Evolutionary conservation across 257 asterid genomes (phyloP).

Genomic region (Catharanthus roseus): DNA sequence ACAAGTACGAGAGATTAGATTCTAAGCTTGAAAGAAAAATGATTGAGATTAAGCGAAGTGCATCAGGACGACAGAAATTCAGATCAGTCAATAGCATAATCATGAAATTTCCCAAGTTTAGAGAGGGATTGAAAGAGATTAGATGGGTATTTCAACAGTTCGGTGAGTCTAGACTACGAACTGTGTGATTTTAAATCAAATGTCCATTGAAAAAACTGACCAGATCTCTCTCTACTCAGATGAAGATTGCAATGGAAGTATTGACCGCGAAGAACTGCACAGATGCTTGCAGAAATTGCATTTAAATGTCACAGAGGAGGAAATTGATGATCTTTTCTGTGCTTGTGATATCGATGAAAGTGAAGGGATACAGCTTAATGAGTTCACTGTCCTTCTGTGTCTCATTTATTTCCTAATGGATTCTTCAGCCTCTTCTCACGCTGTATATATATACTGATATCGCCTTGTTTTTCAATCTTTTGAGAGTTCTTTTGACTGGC

Average conservation of each 20-base stretch:
- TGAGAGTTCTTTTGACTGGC: not conserved
- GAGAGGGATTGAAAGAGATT: slow-evolving; percentile 40
- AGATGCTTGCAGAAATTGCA: slow-evolving; percentile 35
- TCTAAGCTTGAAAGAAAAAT: slow-evolving; percentile 31
- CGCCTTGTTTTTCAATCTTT: not conserved
- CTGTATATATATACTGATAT: slow-evolving; percentile 17
- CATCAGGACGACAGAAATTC: slow-evolving; percentile 25
- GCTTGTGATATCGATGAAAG: slow-evolving; percentile 41
- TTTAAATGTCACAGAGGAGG: slow-evolving; percentile 32
- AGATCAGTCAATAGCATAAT: slow-evolving; percentile 41
- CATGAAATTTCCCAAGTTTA: slow-evolving; percentile 43
- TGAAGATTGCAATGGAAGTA: slow-evolving; percentile 41
- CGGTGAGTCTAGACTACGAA: slow-evolving; percentile 27
- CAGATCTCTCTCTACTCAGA: slow-evolving; percentile 20
- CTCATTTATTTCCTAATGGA: slow-evolving; percentile 36
- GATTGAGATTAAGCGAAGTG: slow-evolving; percentile 32
- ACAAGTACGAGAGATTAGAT: slow-evolving; percentile 33
- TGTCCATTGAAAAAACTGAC: not conserved
- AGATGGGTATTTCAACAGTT: slow-evolving; percentile 33
- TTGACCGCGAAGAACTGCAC: slow-evolving; percentile 38
- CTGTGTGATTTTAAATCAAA: not conserved
- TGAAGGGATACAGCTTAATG: slow-evolving; percentile 45
- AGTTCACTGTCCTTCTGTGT: slow-evolving; percentile 48
- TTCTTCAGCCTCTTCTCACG: slow-evolving; percentile 19
- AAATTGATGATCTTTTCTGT: slow-evolving; percentile 36